Conservation (phyloP, 73 alveolate genomes). For the Uronychia setigera region DNA sequence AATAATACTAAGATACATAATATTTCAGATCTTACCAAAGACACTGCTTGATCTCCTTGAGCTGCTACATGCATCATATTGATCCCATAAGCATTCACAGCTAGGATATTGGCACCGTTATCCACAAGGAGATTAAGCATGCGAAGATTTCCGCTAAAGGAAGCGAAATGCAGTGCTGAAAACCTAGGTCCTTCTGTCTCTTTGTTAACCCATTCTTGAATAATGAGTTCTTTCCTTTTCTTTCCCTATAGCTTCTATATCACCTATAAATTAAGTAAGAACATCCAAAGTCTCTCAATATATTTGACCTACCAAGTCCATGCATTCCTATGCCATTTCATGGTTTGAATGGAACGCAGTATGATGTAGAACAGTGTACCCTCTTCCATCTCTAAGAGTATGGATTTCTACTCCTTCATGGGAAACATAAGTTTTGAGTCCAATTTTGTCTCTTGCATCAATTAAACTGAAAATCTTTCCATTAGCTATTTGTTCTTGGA, state of each 20-base stretch:
- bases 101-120: conserved; percentile 82
- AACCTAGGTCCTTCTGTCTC: conserved; percentile 70
- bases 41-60: conserved; percentile 91
- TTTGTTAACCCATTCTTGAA: conserved; percentile 61
- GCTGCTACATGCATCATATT: conserved; percentile 98
- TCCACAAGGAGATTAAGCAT: conserved; percentile 80
- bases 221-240: conserved; percentile 3
- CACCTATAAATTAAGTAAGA: neutral
- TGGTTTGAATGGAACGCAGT: conserved; percentile 24
- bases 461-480: neutral
- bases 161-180: conserved; percentile 92
- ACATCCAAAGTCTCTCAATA: neutral
- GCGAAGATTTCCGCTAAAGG: conserved; percentile 77
- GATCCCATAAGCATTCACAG: conserved; percentile 87
- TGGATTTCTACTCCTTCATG: conserved; percentile 11
- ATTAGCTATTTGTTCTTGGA: neutral
- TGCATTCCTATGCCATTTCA: conserved; percentile 18
- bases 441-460: neutral
- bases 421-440: neutral
- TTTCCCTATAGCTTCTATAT: neutral
- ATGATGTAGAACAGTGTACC: conserved; percentile 52
- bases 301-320: conserved; percentile 1
- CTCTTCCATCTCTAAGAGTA: conserved; percentile 41
- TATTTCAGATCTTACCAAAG: conserved; percentile 47
- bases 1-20: conserved; percentile 45